A percentile compares a stretch with the other conserved stretches of the same genome.
Evolutionary conservation across 768 basidiomycete genomes (phyloP).

Genomic region (Amanita pseudoporphyria): DNA sequence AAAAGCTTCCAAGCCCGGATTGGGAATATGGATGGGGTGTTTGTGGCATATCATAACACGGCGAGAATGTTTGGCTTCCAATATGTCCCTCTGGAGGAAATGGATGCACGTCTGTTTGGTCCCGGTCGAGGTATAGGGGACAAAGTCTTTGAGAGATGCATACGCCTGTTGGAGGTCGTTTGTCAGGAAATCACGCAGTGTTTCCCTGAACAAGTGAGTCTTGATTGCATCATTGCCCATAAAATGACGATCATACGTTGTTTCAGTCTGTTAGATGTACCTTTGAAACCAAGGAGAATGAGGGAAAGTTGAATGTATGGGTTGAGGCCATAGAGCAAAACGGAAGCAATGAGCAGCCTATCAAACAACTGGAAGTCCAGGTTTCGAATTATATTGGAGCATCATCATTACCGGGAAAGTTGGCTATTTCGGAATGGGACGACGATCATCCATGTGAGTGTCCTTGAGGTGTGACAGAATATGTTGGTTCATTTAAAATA

Average conservation of each 20-base stretch:
- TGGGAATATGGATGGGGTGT: conserved; percentile 93
- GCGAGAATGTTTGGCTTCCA: conserved; percentile 87
- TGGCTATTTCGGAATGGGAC: conserved; percentile 13
- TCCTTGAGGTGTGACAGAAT: not conserved
- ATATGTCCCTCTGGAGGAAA: conserved; percentile 78
- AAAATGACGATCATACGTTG: not conserved
- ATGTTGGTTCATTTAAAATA: conserved; percentile 16
- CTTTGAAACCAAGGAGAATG: conserved; percentile 44
- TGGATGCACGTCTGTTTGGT: conserved; percentile 80
- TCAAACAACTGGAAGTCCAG: conserved; percentile 50
- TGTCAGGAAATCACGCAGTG: conserved; percentile 43
- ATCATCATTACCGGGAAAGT: conserved; percentile 9
- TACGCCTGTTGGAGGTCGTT: conserved; percentile 61
- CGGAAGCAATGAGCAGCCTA: conserved; percentile 30
- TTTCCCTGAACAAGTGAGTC: conserved; percentile 58
- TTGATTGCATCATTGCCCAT: not conserved
- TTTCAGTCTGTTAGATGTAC: conserved; percentile 46
- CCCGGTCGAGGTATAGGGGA: conserved; percentile 43
- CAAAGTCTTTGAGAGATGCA: conserved; percentile 66
- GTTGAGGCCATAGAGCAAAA: conserved; percentile 51
- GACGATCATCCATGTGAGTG: not conserved
- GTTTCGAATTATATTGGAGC: conserved; percentile 18
- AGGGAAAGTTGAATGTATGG: conserved; percentile 46
- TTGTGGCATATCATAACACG: conserved; percentile 85
- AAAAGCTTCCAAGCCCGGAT: conserved; percentile 91